Evolutionary conservation across 2,329 filamentous ascomycete genomes (phyloP), one percentile per base, ranked within the genome.

Genomic region (Herpomyces periplanetae): DNA sequence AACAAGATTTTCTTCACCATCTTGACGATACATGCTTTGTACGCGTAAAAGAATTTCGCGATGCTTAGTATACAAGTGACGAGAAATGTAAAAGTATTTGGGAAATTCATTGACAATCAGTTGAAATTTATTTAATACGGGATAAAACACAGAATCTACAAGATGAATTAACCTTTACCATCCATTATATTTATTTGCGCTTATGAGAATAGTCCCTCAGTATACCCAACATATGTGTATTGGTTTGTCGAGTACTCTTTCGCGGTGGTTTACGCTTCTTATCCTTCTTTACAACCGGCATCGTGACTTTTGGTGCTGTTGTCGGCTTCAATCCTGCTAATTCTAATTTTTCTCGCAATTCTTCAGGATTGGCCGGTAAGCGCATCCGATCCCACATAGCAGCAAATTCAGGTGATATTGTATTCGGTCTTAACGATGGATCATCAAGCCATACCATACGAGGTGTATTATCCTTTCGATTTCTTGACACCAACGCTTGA

Each of bases 371-470:
- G 4, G 37, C 46, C 0, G 80, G 80, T 10, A 91, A 44, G 29
- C 58, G 53, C 20, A 68, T 61, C 32, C 62, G 62, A 26, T 61
- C 50, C 71, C 73, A 96, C 41, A 75, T 63, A 23, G 45, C 43
- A 35, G 60, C 51, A 36, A 91, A 88, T 35, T 87, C 69, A 5
- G 51, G 42, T 32, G 88, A 71, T 28, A 91, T 59, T 13, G 43
- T 36, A 33, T 71, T 51, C n/a, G n/a, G n/a, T 30, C 58, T 52
- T 20, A 87, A 49, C 6, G 56, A 60, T 7, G 69, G 53, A 30
- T 87, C 68, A 36, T 96, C 68, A 20, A 60, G 50, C 69, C 73
- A 91, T 20, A 96, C 59, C 43, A 63, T 66, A 30, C 61, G 58
- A 2, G 75, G 60, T 28, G 65, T 53, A 32, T 65, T 62, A 35